Percentiles rank a stretch among this genome's conserved stretches.
Conservation (phyloP, 1,139 yeast genomes). For the Pichia sp. region DNA sequence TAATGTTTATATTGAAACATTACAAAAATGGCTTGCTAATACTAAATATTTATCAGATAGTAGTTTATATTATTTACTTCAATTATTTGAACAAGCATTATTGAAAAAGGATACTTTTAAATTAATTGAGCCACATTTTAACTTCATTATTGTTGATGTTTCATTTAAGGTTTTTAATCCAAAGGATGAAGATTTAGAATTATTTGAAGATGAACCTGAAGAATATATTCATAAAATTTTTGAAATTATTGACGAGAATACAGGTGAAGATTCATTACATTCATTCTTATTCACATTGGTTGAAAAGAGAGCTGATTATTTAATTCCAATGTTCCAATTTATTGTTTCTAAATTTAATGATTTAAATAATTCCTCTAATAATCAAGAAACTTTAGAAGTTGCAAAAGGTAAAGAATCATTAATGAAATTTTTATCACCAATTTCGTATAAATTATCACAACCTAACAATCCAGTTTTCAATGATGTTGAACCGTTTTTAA, state of each 20-base stretch:
- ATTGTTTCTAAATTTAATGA: constrained; percentile 48
- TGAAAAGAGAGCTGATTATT: constrained; percentile 53
- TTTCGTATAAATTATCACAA: constrained; percentile 53
- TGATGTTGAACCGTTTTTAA: constrained; percentile 67
- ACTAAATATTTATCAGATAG: constrained; percentile 66
- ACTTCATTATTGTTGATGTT: constrained; percentile 61
- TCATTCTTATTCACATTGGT: constrained; percentile 60
- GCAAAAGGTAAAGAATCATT: constrained; percentile 79
- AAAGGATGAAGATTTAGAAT: constrained; percentile 59
- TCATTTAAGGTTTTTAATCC: constrained; percentile 77
- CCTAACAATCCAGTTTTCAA: constrained; percentile 53
- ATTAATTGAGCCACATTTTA: constrained; percentile 63
- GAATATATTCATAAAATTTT: constrained; percentile 80
- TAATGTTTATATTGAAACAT: constrained; percentile 53
- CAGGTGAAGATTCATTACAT: constrained; percentile 67
- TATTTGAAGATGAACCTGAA: constrained; percentile 83
- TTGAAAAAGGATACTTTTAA: constrained; percentile 66
- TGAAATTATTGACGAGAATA: constrained; percentile 53
- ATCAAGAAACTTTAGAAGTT: constrained; percentile 44
- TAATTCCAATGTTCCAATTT: constrained; percentile 61
- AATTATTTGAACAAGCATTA: constrained; percentile 66
- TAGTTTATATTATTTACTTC: constrained; percentile 59
- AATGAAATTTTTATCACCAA: constrained; percentile 68
- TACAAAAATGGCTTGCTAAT: constrained; percentile 67
- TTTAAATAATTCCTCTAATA: constrained; percentile 30